phyloP scores from a whole-genome alignment of 2,329 filamentous ascomycete genomes.

The Botrytis fragariae region DNA sequence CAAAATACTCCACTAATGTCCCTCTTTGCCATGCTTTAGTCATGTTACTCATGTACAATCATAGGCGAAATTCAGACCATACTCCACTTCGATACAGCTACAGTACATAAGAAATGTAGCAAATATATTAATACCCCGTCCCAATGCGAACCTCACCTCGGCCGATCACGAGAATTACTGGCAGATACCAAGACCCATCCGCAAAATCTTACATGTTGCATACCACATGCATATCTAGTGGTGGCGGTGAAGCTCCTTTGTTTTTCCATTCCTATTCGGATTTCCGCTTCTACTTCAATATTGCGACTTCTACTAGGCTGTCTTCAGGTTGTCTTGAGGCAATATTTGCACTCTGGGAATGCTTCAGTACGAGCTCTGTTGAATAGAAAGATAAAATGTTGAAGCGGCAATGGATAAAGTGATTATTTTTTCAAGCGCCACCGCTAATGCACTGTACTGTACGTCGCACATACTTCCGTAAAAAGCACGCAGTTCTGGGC shows the following conservation, averaged over 20 bases:
- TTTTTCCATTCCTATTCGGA: background rate
- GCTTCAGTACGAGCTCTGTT: background rate
- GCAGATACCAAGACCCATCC: constrained; percentile 9
- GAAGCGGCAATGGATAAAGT: constrained; percentile 6
- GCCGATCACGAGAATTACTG: constrained; percentile 13
- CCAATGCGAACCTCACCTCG: constrained; percentile 6
- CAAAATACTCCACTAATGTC: background rate
- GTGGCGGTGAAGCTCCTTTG: constrained; percentile 8
- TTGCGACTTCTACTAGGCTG: background rate
- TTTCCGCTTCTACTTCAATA: background rate
- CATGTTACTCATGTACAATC: background rate
- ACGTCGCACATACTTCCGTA: background rate
- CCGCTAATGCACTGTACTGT: constrained; percentile 1
- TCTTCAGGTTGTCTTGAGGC: background rate
- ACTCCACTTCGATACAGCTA: constrained; percentile 4
- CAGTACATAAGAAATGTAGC: constrained; percentile 7
- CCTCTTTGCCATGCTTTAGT: background rate
- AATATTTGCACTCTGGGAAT: background rate
- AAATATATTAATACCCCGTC: constrained; percentile 7
- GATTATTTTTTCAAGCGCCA: background rate
- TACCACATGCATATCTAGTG: constrained; percentile 7
- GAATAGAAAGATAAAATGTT: background rate
- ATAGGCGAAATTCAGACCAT: background rate
- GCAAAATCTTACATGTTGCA: constrained; percentile 1
- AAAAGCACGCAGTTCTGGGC: background rate